Evolutionary conservation across 805 yeast genomes (phyloP), one percentile per base, ranked within the genome.

Genomic region (Kodamaea nitidulidarum): DNA sequence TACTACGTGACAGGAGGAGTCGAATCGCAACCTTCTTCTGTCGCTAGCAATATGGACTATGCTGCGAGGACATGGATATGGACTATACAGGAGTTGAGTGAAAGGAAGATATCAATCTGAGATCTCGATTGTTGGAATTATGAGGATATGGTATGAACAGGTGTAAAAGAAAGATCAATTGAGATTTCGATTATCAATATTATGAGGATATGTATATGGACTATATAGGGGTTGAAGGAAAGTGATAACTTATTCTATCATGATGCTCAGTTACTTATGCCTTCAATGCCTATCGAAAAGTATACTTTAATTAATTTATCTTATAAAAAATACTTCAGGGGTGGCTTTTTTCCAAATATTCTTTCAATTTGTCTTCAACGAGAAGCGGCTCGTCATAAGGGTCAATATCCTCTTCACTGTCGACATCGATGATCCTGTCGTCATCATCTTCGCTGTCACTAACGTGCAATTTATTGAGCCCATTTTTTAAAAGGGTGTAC

Each of bases 61-160:
- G 84, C 85, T 1, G 80, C 81, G 4, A 65, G 78, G 32, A 79
- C 83, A 25, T 86, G 95, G 90, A 77, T 80, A 10, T 85, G 95
- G 95, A 81, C 91, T 0, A 73, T 77, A 1, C 73, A 69, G 32
- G 74, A 81, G 53, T 55, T 85, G 36, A 64, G 73, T 32, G 71
- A 76, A 43, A 67, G 85, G 22, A 56, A 63, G 15, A 57, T 65
- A 29, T 47, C 51, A 24, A 52, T 65, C n/a, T 38, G 25, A 30
- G 16, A n/a, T 16, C 7, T 26, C 7, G 9, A 10, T n/a, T n/a
- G n/a, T n/a, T n/a, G n/a, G n/a, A n/a, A n/a, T n/a, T n/a, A n/a
- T n/a, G n/a, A n/a, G n/a, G n/a, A n/a, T n/a, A n/a, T n/a, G n/a
- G n/a, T n/a, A n/a, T n/a, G n/a, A n/a, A n/a, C n/a, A n/a, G n/a